Evolutionary conservation across 148 eudicot species (phyloP).

Genomic region (Arbutus unedo): DNA sequence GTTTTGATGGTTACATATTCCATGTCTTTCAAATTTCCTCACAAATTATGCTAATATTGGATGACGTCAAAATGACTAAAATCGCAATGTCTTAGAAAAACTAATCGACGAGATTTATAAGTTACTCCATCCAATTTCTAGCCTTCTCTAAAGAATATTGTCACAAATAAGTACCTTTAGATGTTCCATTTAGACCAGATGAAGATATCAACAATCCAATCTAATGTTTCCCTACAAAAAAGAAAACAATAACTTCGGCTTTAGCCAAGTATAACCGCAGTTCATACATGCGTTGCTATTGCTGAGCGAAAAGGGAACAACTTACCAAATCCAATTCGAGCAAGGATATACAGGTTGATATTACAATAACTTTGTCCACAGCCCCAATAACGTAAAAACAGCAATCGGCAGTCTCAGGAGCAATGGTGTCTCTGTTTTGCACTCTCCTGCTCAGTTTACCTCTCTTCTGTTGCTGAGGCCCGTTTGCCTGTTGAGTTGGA

Average conservation of each 20-base stretch:
- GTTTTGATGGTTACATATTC: background rate
- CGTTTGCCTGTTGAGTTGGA: conserved; percentile 18
- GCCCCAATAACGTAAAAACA: conserved; percentile 58
- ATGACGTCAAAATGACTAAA: background rate
- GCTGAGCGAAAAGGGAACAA: background rate
- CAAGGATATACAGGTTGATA: background rate
- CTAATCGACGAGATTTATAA: background rate
- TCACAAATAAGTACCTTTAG: background rate
- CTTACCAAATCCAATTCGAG: background rate
- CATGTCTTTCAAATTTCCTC: background rate
- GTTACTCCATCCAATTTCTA: background rate
- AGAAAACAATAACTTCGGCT: background rate
- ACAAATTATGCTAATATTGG: background rate
- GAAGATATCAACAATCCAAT: background rate
- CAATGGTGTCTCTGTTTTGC: conserved; percentile 41
- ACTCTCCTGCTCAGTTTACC: conserved; percentile 42
- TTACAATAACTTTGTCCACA: conserved; percentile 47
- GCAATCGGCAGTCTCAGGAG: conserved; percentile 49
- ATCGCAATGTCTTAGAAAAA: background rate
- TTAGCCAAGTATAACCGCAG: background rate
- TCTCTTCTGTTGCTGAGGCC: conserved; percentile 13
- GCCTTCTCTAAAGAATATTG: background rate
- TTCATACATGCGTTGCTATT: background rate
- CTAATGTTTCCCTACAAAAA: background rate
- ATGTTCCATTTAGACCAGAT: no score